Evolutionary conservation across 352 stramenopile genomes (phyloP), one percentile per base, ranked within the genome.

Genomic region (Thalassiosira exigua): DNA sequence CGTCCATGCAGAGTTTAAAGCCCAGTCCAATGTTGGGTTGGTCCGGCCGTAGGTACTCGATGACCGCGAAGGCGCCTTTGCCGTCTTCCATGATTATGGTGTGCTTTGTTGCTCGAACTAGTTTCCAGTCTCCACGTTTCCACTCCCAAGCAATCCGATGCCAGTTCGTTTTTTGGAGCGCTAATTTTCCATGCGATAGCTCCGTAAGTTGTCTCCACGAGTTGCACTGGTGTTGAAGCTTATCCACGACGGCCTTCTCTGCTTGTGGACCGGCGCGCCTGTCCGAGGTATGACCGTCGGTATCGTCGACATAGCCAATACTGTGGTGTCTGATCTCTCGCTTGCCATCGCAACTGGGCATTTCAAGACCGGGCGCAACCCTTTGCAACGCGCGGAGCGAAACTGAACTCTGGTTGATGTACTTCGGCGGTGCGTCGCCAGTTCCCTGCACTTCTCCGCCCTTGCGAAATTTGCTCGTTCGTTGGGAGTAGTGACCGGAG

Each of bases 111-210:
- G n/a, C 53, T 22, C 24, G 1, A 19, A 61, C 48, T 7, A 61
- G 4, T 36, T 71, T 9, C 17, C 62, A 27, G 53, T 54, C 4
- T 1, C 65, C 65, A 12, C 41, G 17, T 0, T 41, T n/a, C 32
- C 39, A 41, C 39, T 65, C 2, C 69, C 69, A 78, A 0, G 30
- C 26, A 14, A 78, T 29, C 1, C 57, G 5, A 27, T 71, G 58
- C 58, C 59, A 78, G 11, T 69, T 58, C 11, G 17, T 30, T 65
- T 71, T 78, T 21, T 78, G 69, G 12, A 48, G 65, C 3, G 69
- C 69, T 7, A 78, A 27, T 0, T 33, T 27, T 12, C 52, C 46
- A 2, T 59, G 58, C 0, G 39, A 21, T 9, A 50, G 17, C 0
- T 30, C 44, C 0, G 52, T 56, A 11, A 78, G 4, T 14, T 78